Evolutionary conservation across 352 stramenopile genomes (phyloP).

Genomic region (Pythium volutum): DNA sequence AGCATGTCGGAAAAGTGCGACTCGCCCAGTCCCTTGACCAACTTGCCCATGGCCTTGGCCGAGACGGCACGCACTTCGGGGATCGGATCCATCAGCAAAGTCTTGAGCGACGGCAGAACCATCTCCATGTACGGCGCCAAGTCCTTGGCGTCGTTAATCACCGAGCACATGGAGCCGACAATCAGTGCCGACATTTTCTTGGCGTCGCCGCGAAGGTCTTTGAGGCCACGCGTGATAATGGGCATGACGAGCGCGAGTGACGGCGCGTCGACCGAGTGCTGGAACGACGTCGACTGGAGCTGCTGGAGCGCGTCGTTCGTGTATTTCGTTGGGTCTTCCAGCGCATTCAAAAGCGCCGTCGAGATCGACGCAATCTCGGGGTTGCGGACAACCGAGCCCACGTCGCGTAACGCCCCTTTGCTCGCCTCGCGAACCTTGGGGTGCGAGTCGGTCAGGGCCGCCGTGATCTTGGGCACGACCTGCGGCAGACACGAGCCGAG

Average conservation of each 20-base stretch:
- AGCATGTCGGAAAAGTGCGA: slow-evolving; percentile 95
- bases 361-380: slow-evolving; percentile 98
- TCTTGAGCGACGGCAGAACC: slow-evolving; percentile 96
- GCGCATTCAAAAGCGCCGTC: slow-evolving; percentile 90
- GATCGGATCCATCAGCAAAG: slow-evolving; percentile 90
- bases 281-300: slow-evolving; percentile 97
- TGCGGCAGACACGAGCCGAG: slow-evolving; percentile 97
- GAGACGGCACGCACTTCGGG: slow-evolving; percentile 93
- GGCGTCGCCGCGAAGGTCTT: slow-evolving; percentile 94
- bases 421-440: slow-evolving; percentile 97
- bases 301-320: slow-evolving; percentile 95
- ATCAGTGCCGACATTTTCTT: slow-evolving; percentile 99
- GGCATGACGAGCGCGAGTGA: slow-evolving; percentile 99
- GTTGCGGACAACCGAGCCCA: slow-evolving; percentile 98
- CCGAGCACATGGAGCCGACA: slow-evolving; percentile 98
- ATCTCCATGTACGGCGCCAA: slow-evolving; percentile 97
- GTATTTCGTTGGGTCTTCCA: slow-evolving; percentile 93
- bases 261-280: slow-evolving; percentile 99
- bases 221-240: slow-evolving; percentile 97
- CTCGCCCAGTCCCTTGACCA: slow-evolving; percentile 96
- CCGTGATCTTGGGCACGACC: slow-evolving; percentile 98
- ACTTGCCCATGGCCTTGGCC: slow-evolving; percentile 93
- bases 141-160: slow-evolving; percentile 98
- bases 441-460: slow-evolving; percentile 97
- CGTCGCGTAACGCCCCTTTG: slow-evolving; percentile 95